Evolutionary conservation across 2,329 filamentous ascomycete genomes (phyloP).

Genomic region (Tolypocladium guangdongense): DNA sequence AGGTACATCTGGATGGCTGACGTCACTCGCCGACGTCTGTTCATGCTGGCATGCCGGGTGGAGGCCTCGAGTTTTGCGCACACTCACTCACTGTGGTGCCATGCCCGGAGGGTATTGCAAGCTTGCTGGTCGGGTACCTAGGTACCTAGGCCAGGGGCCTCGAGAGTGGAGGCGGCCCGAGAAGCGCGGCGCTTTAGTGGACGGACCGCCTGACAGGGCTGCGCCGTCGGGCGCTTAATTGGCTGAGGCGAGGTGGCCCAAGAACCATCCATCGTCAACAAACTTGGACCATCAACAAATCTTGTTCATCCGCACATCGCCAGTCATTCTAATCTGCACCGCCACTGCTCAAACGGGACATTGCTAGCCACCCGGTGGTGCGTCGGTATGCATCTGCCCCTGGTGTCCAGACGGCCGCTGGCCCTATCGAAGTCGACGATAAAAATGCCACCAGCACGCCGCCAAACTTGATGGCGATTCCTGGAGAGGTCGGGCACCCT

Average conservation of each 20-base stretch:
- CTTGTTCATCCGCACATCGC: too few relatives aligned
- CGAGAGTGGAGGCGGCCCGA: background rate
- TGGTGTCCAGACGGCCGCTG: background rate
- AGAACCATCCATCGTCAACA: background rate
- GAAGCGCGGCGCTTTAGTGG: background rate
- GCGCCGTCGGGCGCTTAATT: background rate
- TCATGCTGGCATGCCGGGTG: too few relatives aligned
- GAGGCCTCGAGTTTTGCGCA: background rate
- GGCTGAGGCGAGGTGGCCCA: background rate
- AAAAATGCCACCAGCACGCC: background rate
- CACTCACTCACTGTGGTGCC: background rate
- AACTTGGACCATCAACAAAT: background rate
- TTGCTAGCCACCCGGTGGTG: background rate
- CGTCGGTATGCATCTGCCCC: background rate
- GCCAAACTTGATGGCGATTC: background rate
- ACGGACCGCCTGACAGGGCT: background rate
- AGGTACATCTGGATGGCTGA: background rate
- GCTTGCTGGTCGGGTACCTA: too few relatives aligned
- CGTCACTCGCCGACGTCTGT: background rate
- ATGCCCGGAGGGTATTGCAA: background rate
- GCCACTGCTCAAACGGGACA: background rate
- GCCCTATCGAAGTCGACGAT: background rate
- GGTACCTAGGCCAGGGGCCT: background rate
- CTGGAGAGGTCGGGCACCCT: background rate
- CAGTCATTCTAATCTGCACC: background rate